Evolutionary conservation across 805 yeast species (phyloP), one percentile per base, ranked within the genome.

Genomic region (Yamadazyma nakazawae): DNA sequence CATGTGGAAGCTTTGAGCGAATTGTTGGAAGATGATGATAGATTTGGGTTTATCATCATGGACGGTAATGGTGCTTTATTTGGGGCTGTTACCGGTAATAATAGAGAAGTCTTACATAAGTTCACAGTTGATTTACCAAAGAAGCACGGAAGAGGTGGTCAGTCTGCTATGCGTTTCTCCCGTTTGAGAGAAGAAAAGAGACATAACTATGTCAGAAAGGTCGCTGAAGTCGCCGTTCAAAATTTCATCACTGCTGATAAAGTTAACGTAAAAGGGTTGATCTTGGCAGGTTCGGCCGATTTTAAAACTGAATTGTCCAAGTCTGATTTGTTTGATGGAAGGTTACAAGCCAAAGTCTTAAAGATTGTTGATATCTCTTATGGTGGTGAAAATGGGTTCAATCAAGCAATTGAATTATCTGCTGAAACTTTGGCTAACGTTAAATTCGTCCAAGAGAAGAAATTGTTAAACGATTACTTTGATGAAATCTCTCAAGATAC

Each of bases 131-230:
- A 94, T 70, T 78, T 94, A 60, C 99, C 99, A 60, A 94, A 94
- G 78, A 94, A 94, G 88, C 99, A 94, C 78, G 99, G 99, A 63
- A 87, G 99, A 80, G 99, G 99, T 87, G 99, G 99, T 85, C 99
- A 94, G 76, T 94, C 99, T 53, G 99, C 99, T 38, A 67, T 94
- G 58, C 98, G 99, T 88, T 94, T 94, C 78, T 85, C 97, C 21
- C 91, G 99, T 79, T 79, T 94, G 69, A 87, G 99, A 80, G 99
- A 94, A 60, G 99, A 94, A 73, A 94, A 94, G 70, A 89, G 99
- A 77, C 99, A 94, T 71, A 94, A 94, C 69, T 94, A 94, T 73
- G 95, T 94, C 52, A 82, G 99, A 73, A 94, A 94, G 64, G 99
- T 94, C 40, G 96, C 98, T 42, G 99, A 94, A 75, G 92, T 83